Evolutionary conservation across 2,329 filamentous ascomycete genomes (phyloP), one percentile per base, ranked within the genome.

Genomic region (Colletotrichum ledebouriae): DNA sequence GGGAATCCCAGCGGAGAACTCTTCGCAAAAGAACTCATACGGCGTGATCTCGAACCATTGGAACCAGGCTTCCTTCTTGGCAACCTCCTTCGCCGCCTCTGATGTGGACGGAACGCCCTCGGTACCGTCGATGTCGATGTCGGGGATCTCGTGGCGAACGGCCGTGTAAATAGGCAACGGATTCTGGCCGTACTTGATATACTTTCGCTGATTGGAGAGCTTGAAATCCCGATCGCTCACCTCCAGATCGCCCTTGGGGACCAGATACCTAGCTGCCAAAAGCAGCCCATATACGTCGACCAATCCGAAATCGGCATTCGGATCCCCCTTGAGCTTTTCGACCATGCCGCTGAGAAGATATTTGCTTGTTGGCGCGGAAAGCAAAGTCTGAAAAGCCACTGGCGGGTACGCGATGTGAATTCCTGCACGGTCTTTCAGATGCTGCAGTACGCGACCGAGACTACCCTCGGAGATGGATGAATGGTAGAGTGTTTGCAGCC

Each of bases 21-120:
- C 95, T 78, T 98, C 95, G 73, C 94, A 97, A 78, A 96, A 98
- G 76, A 98, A 91, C 77, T 98, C 95, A 75, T 97, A 98, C 0
- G 95, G 95, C 0, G 94, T 97, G 74, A 95, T 92, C 75, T 99
- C 96, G 73, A 96, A 98, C 95, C 96, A 98, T 74, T 99, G 95
- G 74, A 98, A 99, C 93, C 94, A 98, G 2, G 94, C 86, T 75
- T 97, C 92, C 68, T 85, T 84, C 74, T 81, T 88, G 11, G 86
- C 82, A 58, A 81, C 77, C 71, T 84, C 81, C 72, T 89, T 87
- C 0, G 82, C 84, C 20, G 80, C 78, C 67, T 90, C 85, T 1
- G 83, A 60, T 39, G 80, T 53, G 75, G 76, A 15, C 69, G 71
- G 2, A 71, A 75, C 61, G 73, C 75, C 5, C 73, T 75, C 70